Conservation (phyloP, 768 basidiomycete genomes). For the Amanita muscaria region DNA sequence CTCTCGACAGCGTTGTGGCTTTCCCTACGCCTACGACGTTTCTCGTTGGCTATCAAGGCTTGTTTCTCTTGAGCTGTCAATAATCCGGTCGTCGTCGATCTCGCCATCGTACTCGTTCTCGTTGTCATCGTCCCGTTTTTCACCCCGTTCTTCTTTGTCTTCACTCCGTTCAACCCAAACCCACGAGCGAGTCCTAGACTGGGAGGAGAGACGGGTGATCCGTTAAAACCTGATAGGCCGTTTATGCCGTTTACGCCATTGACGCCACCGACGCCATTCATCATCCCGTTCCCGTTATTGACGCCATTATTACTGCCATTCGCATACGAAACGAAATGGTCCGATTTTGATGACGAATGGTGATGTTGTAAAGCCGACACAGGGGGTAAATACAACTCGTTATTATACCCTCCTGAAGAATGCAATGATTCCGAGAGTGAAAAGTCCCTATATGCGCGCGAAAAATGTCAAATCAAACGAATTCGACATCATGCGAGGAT, state of each 20-base stretch:
- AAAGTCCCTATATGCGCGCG: slow-evolving; percentile 24
- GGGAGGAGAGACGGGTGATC: not conserved
- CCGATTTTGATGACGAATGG: not conserved
- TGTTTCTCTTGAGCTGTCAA: slow-evolving; percentile 32
- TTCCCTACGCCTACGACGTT: slow-evolving; percentile 71
- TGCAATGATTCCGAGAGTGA: slow-evolving; percentile 30
- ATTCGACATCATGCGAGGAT: too few species aligned
- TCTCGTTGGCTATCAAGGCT: slow-evolving; percentile 66
- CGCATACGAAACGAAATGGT: not conserved
- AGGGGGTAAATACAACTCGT: slow-evolving; percentile 19
- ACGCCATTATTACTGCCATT: too few species aligned
- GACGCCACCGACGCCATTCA: too few species aligned
- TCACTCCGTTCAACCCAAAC: not conserved
- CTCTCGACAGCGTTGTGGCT: slow-evolving; percentile 92
- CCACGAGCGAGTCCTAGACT: not conserved
- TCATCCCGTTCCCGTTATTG: too few species aligned
- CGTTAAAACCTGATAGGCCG: not conserved
- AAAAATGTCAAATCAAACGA: too few species aligned
- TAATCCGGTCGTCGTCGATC: too few species aligned
- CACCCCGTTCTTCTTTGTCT: too few species aligned
- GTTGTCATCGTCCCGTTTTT: not conserved
- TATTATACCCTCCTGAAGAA: slow-evolving; percentile 15
- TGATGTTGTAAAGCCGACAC: slow-evolving; percentile 11
- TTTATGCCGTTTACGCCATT: not conserved
- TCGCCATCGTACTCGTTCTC: too few species aligned